Percentiles rank a stretch among this genome's conserved stretches.
Conservation (phyloP, 352 stramenopile species). For the Plasmopara viticola region DNA sequence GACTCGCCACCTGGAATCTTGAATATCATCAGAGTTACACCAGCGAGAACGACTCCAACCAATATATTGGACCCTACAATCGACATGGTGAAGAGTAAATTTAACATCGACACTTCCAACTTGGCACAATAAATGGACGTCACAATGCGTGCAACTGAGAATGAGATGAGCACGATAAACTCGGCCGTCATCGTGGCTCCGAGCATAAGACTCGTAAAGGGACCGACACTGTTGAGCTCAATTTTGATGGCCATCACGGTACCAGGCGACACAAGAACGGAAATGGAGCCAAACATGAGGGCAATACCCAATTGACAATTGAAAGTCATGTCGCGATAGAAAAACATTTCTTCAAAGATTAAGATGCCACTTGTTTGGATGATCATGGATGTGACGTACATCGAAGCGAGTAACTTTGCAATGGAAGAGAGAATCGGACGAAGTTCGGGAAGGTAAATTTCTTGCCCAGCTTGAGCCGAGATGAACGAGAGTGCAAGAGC, state of each 20-base stretch:
- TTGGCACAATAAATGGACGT: conserved; percentile 59
- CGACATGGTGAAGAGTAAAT: conserved; percentile 47
- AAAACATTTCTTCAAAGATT: conserved; percentile 37
- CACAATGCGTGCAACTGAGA: conserved; percentile 57
- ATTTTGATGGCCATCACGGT: conserved; percentile 76
- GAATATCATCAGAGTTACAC: conserved; percentile 54
- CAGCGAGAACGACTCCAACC: conserved; percentile 31
- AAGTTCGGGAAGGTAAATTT: conserved; percentile 58
- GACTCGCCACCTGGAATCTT: conserved; percentile 34
- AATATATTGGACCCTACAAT: conserved; percentile 52
- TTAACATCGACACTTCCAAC: conserved; percentile 43
- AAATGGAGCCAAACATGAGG: conserved; percentile 64
- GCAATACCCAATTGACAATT: conserved; percentile 53
- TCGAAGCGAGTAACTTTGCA: conserved; percentile 32
- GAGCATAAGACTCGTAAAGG: conserved; percentile 73
- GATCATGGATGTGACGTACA: conserved; percentile 48
- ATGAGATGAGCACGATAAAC: conserved; percentile 64
- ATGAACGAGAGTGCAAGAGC: conserved; percentile 63
- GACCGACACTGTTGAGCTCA: conserved; percentile 58
- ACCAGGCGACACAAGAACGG: conserved; percentile 47
- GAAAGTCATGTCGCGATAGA: conserved; percentile 32
- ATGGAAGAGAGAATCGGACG: conserved; percentile 52
- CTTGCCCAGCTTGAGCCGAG: conserved; percentile 61
- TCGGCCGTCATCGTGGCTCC: conserved; percentile 62
- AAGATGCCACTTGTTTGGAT: conserved; percentile 32